Base-by-base conservation (phyloP, 371 early-diverging fungal species). In the Rhizomucor miehei region DNA sequence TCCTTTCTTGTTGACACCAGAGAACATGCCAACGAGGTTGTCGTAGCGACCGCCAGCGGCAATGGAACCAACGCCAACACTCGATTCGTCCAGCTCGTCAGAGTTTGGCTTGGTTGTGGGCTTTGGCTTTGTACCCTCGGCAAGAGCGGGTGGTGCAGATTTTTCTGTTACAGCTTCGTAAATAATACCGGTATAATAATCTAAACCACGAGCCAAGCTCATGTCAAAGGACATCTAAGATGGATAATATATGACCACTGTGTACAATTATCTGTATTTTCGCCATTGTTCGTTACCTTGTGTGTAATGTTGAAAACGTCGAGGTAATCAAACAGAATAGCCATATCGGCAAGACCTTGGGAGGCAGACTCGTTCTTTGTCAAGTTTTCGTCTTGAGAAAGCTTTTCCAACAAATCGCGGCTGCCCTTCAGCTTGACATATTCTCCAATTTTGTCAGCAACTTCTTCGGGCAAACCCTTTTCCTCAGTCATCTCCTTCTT, bases 21-120 rank as follows among this genome's bases (percentile, higher is more conserved):
- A 74, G 65, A 99, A 94, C 92, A 93, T 94, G 43, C 94, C 95
- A 3, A 99, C 99, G 60, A 99, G 84, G 51, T 95, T 89, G 65
- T 99, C 99, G 74, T 99, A 99, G 47, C 99, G 92, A 16, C 99
- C 99, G 60, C 99, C 99, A 3, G 97, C 99, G 29, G 97, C 94
- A 55, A 99, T 89, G 5, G 99, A 97, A n/a, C 99, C 99, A 17
- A 98, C 88, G 25, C 97, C 93, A 9, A 84, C 85, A 36, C 86
- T 88, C 45, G 81, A 86, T 58, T 95, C 97, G 52, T 85, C 85
- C 35, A 82, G 47, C 56, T 82, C 84, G 52, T 80, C 82, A 21
- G 73, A 64, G 29, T 55, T 55, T 46, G 53, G 49, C 63, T 74
- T 75, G 60, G 66, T 73, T 41, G 66, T 62, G 17, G 69, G 57